Evolutionary conservation across 495 filamentous ascomycete species (phyloP), one percentile per base, ranked within the genome.

Genomic region (Annulohypoxylon nitens): DNA sequence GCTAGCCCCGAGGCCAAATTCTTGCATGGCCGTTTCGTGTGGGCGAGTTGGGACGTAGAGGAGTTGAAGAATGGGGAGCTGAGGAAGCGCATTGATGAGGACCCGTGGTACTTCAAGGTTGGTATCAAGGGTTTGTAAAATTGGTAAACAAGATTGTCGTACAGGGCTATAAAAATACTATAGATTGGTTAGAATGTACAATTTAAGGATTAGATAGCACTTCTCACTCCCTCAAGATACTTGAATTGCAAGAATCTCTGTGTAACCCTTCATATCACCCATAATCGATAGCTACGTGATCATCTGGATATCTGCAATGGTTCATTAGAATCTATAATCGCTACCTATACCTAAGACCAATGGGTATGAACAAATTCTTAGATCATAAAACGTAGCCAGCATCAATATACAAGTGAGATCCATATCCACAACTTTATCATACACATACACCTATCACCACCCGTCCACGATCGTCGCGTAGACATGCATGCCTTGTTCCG

Each of bases 401-500:
- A 65, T 47, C 20, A 33, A 65, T 45, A 58, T 50, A 37, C 26
- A 69, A 25, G 5, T 70, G 0, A 51, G 76, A 87, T 78, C 88
- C 83, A 75, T 79, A 84, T 54, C 60, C 61, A 37, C 47, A 59
- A 5, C 20, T 30, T 36, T 41, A 16, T 30, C 48, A 36, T 48
- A 43, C 12, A 26, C 48, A 36, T 41, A 33, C 33, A 30, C 41
- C 45, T 20, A 20, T 78, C 54, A 93, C 92, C 91, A 93, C 4
- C 86, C 91, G 30, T 88, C 87, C 50, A 94, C 76, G 39, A 86
- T 78, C 71, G 79, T 88, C 76, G 90, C 84, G 76, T 80, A 84
- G 58, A 93, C 80, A 78, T 86, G 82, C 85, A 95, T 80, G 9
- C 92, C 92, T 64, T 89, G 88, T 14, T 77, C 79, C 1, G 92